Conservation (phyloP, 1,284 basidiomycete species). For the Thecaphora frezii region DNA sequence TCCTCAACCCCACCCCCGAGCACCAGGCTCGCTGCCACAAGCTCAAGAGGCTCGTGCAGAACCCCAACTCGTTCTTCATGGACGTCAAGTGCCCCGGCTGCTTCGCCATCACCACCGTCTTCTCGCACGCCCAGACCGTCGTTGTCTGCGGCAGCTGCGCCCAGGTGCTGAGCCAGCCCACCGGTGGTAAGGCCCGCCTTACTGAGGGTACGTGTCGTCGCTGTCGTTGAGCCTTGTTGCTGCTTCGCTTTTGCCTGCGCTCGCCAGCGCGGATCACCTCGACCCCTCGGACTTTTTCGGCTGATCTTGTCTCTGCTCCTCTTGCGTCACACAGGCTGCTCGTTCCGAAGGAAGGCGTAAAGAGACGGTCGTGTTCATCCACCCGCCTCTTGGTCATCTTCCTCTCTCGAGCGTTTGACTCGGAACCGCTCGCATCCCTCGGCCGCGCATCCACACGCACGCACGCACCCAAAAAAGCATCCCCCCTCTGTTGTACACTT, state of each 20-base stretch:
- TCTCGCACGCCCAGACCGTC: constrained; percentile 92
- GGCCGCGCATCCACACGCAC: background rate
- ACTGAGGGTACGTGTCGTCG: constrained; percentile 79
- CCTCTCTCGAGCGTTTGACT: too few species aligned
- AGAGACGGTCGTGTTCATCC: constrained; percentile 5
- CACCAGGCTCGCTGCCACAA: constrained; percentile 76
- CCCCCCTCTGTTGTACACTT: too few species aligned
- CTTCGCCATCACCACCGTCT: constrained; percentile 91
- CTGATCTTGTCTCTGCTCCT: too few species aligned
- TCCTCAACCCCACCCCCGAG: constrained; percentile 91
- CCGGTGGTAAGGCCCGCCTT: constrained; percentile 95
- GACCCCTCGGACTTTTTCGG: too few species aligned
- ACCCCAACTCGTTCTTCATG: constrained; percentile 82
- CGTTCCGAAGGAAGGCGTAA: constrained; percentile 56
- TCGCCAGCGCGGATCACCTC: too few species aligned
- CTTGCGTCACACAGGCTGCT: constrained; percentile 34
- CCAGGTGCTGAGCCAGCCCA: constrained; percentile 95
- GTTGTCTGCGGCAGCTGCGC: constrained; percentile 90
- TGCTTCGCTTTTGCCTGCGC: too few species aligned
- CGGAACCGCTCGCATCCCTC: too few species aligned
- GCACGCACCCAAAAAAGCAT: background rate
- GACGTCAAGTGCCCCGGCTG: constrained; percentile 99
- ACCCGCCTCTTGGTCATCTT: background rate
- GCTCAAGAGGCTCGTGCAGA: constrained; percentile 98
- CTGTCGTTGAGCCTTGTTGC: constrained; percentile 4